phyloP scores from a whole-genome alignment of 371 early-diverging fungal genomes.

The Enteropsectra breve region DNA sequence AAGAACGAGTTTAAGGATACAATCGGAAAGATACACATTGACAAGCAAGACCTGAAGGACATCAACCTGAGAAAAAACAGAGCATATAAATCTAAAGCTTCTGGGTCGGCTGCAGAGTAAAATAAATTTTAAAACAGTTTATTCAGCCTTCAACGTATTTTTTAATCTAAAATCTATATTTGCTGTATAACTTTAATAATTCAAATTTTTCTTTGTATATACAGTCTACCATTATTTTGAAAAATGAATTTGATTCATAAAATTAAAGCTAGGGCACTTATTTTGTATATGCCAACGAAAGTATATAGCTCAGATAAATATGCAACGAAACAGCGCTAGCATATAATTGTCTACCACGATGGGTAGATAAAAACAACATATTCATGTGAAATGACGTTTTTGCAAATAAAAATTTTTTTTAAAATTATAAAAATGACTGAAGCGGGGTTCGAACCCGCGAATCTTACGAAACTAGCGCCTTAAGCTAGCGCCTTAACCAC shows the following conservation, averaged over 20 bases:
- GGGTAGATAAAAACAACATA: too few relatives aligned
- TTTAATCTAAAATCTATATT: not conserved
- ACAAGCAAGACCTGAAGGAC: constrained; percentile 49
- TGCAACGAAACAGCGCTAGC: too few relatives aligned
- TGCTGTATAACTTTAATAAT: too few relatives aligned
- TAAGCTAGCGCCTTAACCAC: constrained; percentile 1
- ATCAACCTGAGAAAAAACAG: constrained; percentile 33
- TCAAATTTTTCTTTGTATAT: too few relatives aligned
- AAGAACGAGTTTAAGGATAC: constrained; percentile 44
- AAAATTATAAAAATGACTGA: constrained; percentile 1
- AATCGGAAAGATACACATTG: constrained; percentile 49
- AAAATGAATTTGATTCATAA: too few relatives aligned
- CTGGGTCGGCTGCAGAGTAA: constrained; percentile 2
- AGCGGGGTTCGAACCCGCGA: constrained; percentile 4
- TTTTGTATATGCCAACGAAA: too few relatives aligned
- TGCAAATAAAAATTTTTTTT: too few relatives aligned
- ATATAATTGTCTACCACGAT: too few relatives aligned
- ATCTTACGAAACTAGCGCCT: not conserved
- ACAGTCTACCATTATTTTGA: too few relatives aligned
- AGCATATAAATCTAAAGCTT: not conserved
- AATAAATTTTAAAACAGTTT: not conserved
- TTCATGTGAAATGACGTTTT: too few relatives aligned
- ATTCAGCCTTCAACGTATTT: not conserved
- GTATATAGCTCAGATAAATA: too few relatives aligned
- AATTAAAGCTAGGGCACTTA: too few relatives aligned